Evolutionary conservation across 495 filamentous ascomycete species (phyloP).

Genomic region (Annulohypoxylon stygium): DNA sequence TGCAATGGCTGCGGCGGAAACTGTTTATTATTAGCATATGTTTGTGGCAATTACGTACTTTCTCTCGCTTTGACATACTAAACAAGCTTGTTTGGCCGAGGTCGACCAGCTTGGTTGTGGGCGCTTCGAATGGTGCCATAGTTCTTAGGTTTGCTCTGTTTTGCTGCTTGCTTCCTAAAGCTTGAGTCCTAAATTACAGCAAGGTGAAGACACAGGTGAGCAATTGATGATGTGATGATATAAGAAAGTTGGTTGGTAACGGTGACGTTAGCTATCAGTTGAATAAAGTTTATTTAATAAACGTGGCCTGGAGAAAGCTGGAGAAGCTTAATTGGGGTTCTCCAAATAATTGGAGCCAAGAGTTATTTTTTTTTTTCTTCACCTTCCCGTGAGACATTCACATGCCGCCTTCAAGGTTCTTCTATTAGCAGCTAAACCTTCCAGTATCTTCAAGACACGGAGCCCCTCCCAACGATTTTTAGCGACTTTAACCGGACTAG

Average conservation of each 20-base stretch:
- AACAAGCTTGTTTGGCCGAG: constrained; percentile 74
- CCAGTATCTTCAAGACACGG: background rate
- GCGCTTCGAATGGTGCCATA: constrained; percentile 47
- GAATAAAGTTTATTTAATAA: constrained; percentile 17
- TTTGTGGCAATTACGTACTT: background rate
- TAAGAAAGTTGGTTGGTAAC: background rate
- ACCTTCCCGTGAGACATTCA: constrained; percentile 28
- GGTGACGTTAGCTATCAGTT: constrained; percentile 17
- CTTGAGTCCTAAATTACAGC: background rate
- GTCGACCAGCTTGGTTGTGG: constrained; percentile 66
- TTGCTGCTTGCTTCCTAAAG: background rate
- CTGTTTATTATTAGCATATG: constrained; percentile 56
- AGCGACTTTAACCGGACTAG: constrained; percentile 20
- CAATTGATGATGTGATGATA: constrained; percentile 1
- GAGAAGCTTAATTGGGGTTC: constrained; percentile 23
- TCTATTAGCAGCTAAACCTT: constrained; percentile 19
- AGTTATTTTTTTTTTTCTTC: constrained; percentile 6
- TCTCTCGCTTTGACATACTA: constrained; percentile 58
- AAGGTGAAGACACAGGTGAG: constrained; percentile 7
- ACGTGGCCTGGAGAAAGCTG: constrained; percentile 26
- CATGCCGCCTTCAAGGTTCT: constrained; percentile 6
- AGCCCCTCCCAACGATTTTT: constrained; percentile 27
- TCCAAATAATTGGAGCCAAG: constrained; percentile 38
- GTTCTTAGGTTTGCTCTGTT: constrained; percentile 5
- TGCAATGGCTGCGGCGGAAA: constrained; percentile 74